These are phyloP conservation scores for Pterothamnion heteromorphum DNA, from an alignment of 31 red algal genomes.

Conservation along the genomic window DNA sequence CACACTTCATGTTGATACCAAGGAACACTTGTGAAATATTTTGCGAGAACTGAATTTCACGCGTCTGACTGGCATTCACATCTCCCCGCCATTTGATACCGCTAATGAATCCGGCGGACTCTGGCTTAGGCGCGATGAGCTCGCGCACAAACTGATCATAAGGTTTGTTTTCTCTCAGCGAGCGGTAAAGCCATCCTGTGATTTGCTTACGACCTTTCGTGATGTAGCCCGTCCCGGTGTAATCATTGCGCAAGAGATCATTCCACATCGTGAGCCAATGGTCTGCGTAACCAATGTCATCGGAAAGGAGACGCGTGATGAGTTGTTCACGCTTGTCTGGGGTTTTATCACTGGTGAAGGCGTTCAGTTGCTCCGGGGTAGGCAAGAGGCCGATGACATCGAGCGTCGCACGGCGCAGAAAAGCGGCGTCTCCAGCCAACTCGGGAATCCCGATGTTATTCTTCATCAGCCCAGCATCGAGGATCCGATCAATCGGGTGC, in stretches of 20 bases:
- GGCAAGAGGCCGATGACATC: neutral
- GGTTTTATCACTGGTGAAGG: neutral
- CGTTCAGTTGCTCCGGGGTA: neutral
- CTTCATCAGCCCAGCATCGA: neutral
- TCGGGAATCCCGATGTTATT: neutral
- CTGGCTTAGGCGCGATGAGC: neutral
- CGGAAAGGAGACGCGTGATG: neutral
- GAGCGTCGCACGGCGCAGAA: neutral
- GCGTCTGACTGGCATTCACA: neutral
- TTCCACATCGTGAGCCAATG: neutral
- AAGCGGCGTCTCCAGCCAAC: neutral
- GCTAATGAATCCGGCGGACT: neutral
- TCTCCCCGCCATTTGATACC: neutral
- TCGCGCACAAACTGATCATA: neutral
- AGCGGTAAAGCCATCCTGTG: neutral
- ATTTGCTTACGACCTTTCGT: neutral
- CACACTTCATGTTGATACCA: neutral
- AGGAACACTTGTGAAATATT: neutral
- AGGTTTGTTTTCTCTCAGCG: neutral
- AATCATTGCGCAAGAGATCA: neutral
- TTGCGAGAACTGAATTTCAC: neutral
- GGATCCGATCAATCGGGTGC: neutral
- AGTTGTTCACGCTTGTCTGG: neutral
- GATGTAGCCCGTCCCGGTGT: neutral
- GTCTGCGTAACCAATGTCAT: neutral